Evolutionary conservation across 345 rosid genomes (phyloP).

Genomic region (Eucalyptus pumila): DNA sequence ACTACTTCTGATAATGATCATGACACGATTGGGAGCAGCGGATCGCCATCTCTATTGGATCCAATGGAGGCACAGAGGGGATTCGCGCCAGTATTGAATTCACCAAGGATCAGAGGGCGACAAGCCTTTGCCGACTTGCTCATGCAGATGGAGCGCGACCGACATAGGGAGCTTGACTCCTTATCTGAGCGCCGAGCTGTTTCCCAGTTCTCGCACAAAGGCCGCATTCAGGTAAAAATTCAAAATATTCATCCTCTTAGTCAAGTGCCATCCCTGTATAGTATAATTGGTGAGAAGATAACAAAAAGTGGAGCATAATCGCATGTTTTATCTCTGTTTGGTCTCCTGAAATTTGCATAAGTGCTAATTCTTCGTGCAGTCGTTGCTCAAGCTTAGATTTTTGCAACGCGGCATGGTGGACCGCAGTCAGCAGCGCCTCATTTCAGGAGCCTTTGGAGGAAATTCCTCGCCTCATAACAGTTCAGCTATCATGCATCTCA

Average conservation of each 20-base stretch:
- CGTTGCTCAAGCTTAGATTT: constrained; percentile 51
- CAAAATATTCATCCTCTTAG: background rate
- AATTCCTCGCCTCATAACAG: constrained; percentile 12
- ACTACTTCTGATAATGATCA: background rate
- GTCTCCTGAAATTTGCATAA: background rate
- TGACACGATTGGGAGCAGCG: background rate
- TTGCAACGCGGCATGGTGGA: constrained; percentile 37
- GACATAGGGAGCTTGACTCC: constrained; percentile 35
- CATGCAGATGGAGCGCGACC: constrained; percentile 39
- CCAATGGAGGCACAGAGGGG: background rate
- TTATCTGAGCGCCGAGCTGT: constrained; percentile 37
- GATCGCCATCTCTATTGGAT: constrained; percentile 1
- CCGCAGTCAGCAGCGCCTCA: constrained; percentile 21
- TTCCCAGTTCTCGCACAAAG: constrained; percentile 58
- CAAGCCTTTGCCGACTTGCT: constrained; percentile 74
- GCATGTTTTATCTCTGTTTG: background rate
- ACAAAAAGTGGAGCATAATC: background rate
- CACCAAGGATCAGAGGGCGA: constrained; percentile 64
- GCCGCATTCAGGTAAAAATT: constrained; percentile 61
- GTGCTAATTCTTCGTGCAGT: constrained; percentile 15
- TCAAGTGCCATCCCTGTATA: background rate
- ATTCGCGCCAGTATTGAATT: constrained; percentile 12
- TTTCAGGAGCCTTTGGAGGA: constrained; percentile 2
- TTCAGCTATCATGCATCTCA: constrained; percentile 35
- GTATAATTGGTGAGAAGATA: background rate